Conservation (phyloP, 257 asterid species). For the Osmanthus fragrans region DNA sequence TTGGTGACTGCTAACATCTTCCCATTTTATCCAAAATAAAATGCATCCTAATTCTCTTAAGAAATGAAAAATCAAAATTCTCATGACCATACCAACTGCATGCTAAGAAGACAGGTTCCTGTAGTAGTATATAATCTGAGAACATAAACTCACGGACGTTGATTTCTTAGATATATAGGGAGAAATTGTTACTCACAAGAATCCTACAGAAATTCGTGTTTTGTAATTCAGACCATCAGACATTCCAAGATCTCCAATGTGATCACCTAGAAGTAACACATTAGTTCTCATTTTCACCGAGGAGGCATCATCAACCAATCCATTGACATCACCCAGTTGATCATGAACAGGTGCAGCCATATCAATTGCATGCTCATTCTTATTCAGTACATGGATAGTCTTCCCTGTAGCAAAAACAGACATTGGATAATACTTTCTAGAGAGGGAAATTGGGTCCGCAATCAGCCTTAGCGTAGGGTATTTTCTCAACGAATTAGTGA, state of each 20-base stretch:
- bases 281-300: constrained; percentile 70
- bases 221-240: constrained; percentile 82
- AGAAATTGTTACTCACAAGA: constrained; percentile 63
- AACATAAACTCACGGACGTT: background rate
- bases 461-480: background rate
- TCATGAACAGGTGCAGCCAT: constrained; percentile 86
- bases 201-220: constrained; percentile 84
- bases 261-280: constrained; percentile 94
- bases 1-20: background rate
- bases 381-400: constrained; percentile 88
- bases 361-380: constrained; percentile 94
- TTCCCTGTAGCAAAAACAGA: constrained; percentile 58
- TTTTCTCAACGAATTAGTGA: background rate
- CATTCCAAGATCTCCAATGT: constrained; percentile 94
- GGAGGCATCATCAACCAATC: constrained; percentile 46
- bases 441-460: background rate
- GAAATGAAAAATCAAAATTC: background rate
- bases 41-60: background rate
- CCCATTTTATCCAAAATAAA: constrained; percentile 7
- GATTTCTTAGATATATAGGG: constrained; percentile 5
- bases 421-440: constrained; percentile 3
- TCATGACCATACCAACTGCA: constrained; percentile 8
- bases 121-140: background rate
- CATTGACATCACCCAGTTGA: constrained; percentile 48
- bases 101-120: background rate